These are phyloP conservation scores for Xerocomellus chrysenteron DNA, from an alignment of 768 basidiomycete species.

Conservation along the genomic window DNA sequence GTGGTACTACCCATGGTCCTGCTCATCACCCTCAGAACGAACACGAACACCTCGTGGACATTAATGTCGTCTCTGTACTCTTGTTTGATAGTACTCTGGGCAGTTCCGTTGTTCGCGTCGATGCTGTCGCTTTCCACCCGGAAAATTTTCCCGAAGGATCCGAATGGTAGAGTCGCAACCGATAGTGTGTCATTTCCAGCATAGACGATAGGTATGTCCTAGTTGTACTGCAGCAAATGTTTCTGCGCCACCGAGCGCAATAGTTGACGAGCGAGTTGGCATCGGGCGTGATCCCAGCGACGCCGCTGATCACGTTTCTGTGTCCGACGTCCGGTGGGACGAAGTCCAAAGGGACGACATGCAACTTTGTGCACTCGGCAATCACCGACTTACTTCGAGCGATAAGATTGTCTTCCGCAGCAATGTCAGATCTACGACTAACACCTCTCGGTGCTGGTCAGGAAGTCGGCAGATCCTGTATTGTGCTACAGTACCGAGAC, in stretches of 20 bases:
- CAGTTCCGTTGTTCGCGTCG: conserved; percentile 97
- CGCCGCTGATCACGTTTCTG: conserved; percentile 93
- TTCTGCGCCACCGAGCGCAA: conserved; percentile 84
- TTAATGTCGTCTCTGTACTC: conserved; percentile 96
- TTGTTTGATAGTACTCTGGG: conserved; percentile 92
- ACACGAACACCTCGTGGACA: conserved; percentile 88
- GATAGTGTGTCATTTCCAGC: conserved; percentile 96
- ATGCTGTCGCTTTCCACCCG: conserved; percentile 99
- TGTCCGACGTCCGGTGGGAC: background rate
- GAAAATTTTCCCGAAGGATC: conserved; percentile 99
- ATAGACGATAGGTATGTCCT: conserved; percentile 97
- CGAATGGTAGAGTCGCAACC: conserved; percentile 97
- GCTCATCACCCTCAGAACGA: conserved; percentile 94
- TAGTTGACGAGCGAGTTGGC: conserved; percentile 97
- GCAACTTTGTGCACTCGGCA: conserved; percentile 20
- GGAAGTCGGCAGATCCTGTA: conserved; percentile 95
- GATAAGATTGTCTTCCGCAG: background rate
- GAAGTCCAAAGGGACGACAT: too few species aligned
- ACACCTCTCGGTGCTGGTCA: conserved; percentile 94
- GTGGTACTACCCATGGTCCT: conserved; percentile 99
- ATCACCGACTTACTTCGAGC: conserved; percentile 10
- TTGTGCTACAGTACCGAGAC: conserved; percentile 88
- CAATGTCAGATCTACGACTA: conserved; percentile 64
- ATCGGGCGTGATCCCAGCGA: conserved; percentile 95
- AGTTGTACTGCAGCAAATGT: conserved; percentile 88